Percentiles rank a stretch among this genome's conserved stretches.
Conservation (phyloP, 192 early-diverging fungal genomes). For the Cladochytrium replicatum region DNA sequence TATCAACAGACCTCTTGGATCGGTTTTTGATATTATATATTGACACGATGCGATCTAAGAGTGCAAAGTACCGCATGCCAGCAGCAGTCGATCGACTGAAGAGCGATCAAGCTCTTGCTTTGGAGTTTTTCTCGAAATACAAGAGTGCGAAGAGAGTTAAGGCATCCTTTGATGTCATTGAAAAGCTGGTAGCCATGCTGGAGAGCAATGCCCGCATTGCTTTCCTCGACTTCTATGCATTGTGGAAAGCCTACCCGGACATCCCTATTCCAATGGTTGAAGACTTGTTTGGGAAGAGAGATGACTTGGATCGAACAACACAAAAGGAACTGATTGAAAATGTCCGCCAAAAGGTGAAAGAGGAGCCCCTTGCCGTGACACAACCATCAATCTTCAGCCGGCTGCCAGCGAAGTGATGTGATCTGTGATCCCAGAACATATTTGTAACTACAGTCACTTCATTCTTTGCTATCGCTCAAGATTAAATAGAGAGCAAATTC, state of each 20-base stretch:
- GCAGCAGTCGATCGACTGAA: conserved; percentile 57
- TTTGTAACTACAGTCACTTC: too few relatives aligned
- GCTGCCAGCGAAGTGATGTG: too few relatives aligned
- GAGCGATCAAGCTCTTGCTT: conserved; percentile 59
- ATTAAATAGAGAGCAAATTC: too few relatives aligned
- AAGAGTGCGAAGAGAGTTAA: conserved; percentile 62
- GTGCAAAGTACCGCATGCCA: conserved; percentile 65
- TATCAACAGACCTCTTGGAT: conserved; percentile 80
- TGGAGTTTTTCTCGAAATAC: conserved; percentile 69
- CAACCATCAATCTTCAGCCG: too few relatives aligned
- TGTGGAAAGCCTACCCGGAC: conserved; percentile 88
- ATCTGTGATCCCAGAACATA: too few relatives aligned
- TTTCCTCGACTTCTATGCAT: conserved; percentile 83
- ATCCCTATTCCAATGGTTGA: conserved; percentile 86
- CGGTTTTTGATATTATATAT: conserved; percentile 74
- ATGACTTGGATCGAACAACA: conserved; percentile 80
- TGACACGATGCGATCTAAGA: conserved; percentile 73
- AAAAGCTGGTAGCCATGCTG: conserved; percentile 69
- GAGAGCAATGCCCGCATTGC: conserved; percentile 64
- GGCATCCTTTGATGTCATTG: conserved; percentile 71
- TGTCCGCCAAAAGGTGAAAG: conserved; percentile 58
- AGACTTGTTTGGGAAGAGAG: conserved; percentile 73
- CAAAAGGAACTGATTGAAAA: conserved; percentile 83
- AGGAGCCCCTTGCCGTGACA: too few relatives aligned
- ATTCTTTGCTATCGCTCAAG: too few relatives aligned